A percentile compares a stretch with the other conserved stretches of the same genome.
phyloP scores from a whole-genome alignment of 169 alveolate genomes.

The Plasmodium sp. region DNA sequence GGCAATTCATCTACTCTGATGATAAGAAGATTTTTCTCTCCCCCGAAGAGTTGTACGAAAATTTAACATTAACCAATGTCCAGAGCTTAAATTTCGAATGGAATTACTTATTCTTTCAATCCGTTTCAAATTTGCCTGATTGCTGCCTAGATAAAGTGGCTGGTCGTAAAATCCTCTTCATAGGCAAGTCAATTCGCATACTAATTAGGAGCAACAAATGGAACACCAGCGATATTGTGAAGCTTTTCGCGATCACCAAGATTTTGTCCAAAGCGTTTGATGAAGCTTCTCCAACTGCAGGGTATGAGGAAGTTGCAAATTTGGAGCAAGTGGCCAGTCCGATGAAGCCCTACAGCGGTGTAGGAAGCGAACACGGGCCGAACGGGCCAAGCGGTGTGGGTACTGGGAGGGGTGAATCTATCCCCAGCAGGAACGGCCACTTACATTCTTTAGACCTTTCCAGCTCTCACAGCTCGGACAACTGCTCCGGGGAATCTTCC shows the following conservation, averaged over 20 bases:
- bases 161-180: conserved; percentile 76
- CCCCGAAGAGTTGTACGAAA: conserved; percentile 75
- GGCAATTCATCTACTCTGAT: conserved; percentile 75
- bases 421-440: background rate
- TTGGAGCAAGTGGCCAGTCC: background rate
- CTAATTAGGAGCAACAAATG: conserved; percentile 75
- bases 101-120: conserved; percentile 79
- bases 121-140: conserved; percentile 60
- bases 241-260: conserved; percentile 59
- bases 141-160: conserved; percentile 64
- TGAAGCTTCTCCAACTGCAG: background rate
- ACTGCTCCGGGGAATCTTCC: conserved; percentile 21
- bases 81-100: conserved; percentile 82
- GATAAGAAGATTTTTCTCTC: conserved; percentile 37
- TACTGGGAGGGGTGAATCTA: background rate
- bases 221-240: conserved; percentile 63
- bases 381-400: background rate
- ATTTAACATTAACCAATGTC: conserved; percentile 66
- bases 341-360: background rate
- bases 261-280: conserved; percentile 74
- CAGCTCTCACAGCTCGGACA: conserved; percentile 17
- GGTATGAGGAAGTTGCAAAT: background rate
- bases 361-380: background rate
- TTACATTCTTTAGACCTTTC: background rate
- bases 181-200: conserved; percentile 82